Evolutionary conservation across 805 yeast species (phyloP), one percentile per base, ranked within the genome.

Genomic region (Saccharomycopsis oosterbeekiorum): DNA sequence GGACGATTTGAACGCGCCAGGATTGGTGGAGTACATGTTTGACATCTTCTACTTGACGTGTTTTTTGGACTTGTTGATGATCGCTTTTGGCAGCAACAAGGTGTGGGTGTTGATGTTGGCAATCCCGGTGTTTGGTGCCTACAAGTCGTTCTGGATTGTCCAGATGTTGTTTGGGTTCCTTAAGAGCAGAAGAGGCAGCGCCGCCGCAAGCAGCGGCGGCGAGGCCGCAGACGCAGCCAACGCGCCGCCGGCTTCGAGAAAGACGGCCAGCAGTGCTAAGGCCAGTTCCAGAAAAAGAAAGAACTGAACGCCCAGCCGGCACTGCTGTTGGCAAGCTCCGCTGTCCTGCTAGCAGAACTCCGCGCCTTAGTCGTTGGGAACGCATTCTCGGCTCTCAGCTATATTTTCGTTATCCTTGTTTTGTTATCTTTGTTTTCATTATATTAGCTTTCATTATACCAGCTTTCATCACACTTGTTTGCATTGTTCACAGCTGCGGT

Each of bases 11-110:
- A 71, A 71, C 60, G 88, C 82, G 63, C 68, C 71, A 2, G 94
- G 94, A 0, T 74, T 88, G 50, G 84, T 84, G 43, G 93, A 88
- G 71, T 86, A 84, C 74, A 73, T 86, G 76, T 84, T 84, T 68
- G 94, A 88, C 68, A 70, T 86, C 12, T 74, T 88, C 62, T 87
- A 87, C 68, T 70, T 87, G 55, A 85, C 91, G 2, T 78, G 85
- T 79, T 66, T 80, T 21, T 75, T 83, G 65, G 83, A 84, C 65
- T 60, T 85, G 0, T 71, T 85, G 58, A 80, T 83, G 75, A 66
- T 81, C 5, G 24, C 81, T 0, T 67, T 80, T 42, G 91, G 91
- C 5, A 69, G 80, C 53, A 81, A 81, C 69, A 77, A 78, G 68
- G 83, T 82, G 9, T 88, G 90, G 90, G 76, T 75, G 66, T 61